Evolutionary conservation across 2,329 filamentous ascomycete genomes (phyloP).

Genomic region (Neospermospora avenae): DNA sequence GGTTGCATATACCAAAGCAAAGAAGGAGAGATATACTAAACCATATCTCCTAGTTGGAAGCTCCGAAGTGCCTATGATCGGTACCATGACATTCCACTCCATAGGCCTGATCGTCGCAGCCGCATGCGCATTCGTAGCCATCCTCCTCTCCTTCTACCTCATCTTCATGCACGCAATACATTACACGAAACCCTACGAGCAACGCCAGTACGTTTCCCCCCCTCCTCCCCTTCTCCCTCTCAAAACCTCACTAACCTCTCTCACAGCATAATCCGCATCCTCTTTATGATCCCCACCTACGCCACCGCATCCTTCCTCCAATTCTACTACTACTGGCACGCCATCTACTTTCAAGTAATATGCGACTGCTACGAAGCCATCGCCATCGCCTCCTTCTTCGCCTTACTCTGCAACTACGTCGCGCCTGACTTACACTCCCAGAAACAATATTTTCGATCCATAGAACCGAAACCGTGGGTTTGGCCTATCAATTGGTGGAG

Average conservation of each 20-base stretch:
- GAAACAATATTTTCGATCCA: slow-evolving; percentile 73
- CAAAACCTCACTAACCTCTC: slow-evolving; percentile 11
- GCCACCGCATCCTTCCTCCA: slow-evolving; percentile 70
- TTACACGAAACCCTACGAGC: slow-evolving; percentile 59
- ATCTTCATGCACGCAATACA: slow-evolving; percentile 57
- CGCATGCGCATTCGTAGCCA: slow-evolving; percentile 47
- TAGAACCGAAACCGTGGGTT: slow-evolving; percentile 71
- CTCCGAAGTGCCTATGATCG: slow-evolving; percentile 46
- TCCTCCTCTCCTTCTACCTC: slow-evolving; percentile 52
- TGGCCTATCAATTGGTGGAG: slow-evolving; percentile 67
- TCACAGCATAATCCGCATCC: slow-evolving; percentile 71
- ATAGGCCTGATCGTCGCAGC: slow-evolving; percentile 51
- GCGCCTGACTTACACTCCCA: slow-evolving; percentile 75
- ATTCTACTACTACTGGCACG: slow-evolving; percentile 70
- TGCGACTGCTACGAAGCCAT: slow-evolving; percentile 88
- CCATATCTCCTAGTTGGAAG: slow-evolving; percentile 28
- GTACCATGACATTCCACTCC: slow-evolving; percentile 51
- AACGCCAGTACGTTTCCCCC: slow-evolving; percentile 47
- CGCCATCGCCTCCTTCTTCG: slow-evolving; percentile 83
- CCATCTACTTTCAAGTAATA: slow-evolving; percentile 77
- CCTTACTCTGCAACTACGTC: slow-evolving; percentile 76
- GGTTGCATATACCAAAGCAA: background rate
- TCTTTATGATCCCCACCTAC: slow-evolving; percentile 86
- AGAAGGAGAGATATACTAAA: slow-evolving; percentile 19
- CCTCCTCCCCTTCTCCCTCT: too few species aligned